These are phyloP conservation scores for Spergularia bocconei DNA, from an alignment of 148 eudicot species.

Conservation along the genomic window DNA sequence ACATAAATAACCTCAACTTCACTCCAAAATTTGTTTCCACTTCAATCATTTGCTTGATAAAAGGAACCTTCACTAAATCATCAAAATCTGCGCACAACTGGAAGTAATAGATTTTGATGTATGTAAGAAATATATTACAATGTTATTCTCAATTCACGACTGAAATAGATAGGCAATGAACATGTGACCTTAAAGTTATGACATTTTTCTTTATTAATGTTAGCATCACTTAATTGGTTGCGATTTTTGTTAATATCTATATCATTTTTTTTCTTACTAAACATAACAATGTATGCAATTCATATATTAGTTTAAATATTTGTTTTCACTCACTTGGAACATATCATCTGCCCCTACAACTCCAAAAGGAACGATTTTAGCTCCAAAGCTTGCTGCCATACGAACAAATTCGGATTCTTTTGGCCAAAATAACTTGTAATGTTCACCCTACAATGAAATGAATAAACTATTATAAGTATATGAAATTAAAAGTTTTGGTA, in stretches of 20 bases:
- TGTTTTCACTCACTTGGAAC: slow-evolving; percentile 40
- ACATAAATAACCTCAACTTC: slow-evolving; percentile 41
- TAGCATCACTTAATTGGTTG: too few relatives aligned
- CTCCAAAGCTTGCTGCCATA: slow-evolving; percentile 80
- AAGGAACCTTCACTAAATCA: slow-evolving; percentile 53
- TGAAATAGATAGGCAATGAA: too few relatives aligned
- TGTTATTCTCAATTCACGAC: too few relatives aligned
- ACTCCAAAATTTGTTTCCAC: slow-evolving; percentile 30
- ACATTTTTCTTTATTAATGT: too few relatives aligned
- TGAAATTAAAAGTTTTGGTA: too few relatives aligned
- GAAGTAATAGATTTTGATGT: not conserved
- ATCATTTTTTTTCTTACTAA: too few relatives aligned
- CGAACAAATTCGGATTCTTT: slow-evolving; percentile 66
- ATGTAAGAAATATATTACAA: not conserved
- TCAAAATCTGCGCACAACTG: slow-evolving; percentile 49
- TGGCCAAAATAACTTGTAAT: slow-evolving; percentile 72
- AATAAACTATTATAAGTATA: not conserved
- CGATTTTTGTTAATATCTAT: too few relatives aligned
- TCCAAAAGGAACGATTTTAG: slow-evolving; percentile 76
- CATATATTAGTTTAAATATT: not conserved
- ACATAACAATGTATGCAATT: not conserved
- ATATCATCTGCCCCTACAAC: slow-evolving; percentile 77
- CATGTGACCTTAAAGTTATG: too few relatives aligned
- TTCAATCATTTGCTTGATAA: slow-evolving; percentile 33
- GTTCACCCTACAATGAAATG: slow-evolving; percentile 54